Evolutionary conservation across 805 yeast species (phyloP).

Genomic region (Candida cerambycidarum): DNA sequence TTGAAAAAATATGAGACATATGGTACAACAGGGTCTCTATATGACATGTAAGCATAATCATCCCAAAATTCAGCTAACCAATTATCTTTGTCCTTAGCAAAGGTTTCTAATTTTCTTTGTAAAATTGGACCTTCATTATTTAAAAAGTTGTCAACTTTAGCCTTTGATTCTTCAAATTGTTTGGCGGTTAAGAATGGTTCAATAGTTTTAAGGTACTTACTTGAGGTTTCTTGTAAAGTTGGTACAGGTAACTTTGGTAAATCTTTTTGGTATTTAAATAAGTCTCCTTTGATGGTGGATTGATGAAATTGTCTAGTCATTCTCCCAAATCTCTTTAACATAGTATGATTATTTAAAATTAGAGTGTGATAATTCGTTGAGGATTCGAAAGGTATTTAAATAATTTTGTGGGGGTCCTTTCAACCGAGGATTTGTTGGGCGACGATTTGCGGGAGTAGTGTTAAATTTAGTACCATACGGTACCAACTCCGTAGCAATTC

Average conservation of each 20-base stretch:
- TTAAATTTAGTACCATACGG: slow-evolving; percentile 1
- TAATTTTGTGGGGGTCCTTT: slow-evolving; percentile 12
- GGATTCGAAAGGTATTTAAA: neutral
- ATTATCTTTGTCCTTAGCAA: slow-evolving; percentile 66
- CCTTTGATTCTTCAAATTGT: slow-evolving; percentile 51
- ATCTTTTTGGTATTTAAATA: slow-evolving; percentile 67
- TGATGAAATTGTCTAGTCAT: slow-evolving; percentile 24
- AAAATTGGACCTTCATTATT: slow-evolving; percentile 58
- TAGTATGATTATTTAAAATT: neutral
- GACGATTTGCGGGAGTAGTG: neutral
- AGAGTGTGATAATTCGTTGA: neutral
- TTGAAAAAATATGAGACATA: slow-evolving; percentile 87
- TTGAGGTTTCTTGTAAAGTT: slow-evolving; percentile 64
- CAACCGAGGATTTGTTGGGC: slow-evolving; percentile 11
- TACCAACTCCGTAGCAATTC: neutral
- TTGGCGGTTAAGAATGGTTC: slow-evolving; percentile 60
- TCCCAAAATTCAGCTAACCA: slow-evolving; percentile 96
- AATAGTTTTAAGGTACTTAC: slow-evolving; percentile 67
- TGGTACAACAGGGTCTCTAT: slow-evolving; percentile 93
- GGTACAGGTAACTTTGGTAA: slow-evolving; percentile 92
- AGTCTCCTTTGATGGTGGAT: slow-evolving; percentile 53
- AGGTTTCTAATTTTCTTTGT: slow-evolving; percentile 61
- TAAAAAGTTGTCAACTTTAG: slow-evolving; percentile 64
- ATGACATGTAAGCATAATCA: slow-evolving; percentile 84
- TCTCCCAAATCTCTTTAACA: slow-evolving; percentile 11